phyloP scores from a whole-genome alignment of 164 flowering plant genomes.

The Tetrastigma voinierianum region DNA sequence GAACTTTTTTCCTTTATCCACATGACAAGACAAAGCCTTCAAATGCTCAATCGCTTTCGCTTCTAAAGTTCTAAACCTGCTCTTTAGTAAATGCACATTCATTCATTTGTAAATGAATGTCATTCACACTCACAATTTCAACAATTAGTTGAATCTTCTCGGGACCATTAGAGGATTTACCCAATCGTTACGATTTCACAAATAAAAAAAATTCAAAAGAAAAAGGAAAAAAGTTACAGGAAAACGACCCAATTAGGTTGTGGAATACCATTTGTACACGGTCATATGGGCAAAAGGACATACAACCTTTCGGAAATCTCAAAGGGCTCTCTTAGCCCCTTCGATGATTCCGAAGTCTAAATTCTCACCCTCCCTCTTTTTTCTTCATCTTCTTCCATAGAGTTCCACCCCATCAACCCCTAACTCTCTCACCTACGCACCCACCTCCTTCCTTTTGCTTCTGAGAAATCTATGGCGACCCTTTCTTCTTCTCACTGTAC shows the following conservation, averaged over 20 bases:
- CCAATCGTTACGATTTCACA: too few species aligned
- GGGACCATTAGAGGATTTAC: too few species aligned
- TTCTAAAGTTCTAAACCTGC: too few species aligned
- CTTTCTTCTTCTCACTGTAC: constrained; percentile 29
- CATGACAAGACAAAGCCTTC: too few species aligned
- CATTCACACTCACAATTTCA: too few species aligned
- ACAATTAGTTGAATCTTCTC: too few species aligned
- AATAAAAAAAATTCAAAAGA: too few species aligned
- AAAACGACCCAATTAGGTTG: neutral
- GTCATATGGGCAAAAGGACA: constrained; percentile 1
- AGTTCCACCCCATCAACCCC: neutral
- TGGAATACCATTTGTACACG: neutral
- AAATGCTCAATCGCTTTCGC: too few species aligned
- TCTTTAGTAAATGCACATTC: too few species aligned
- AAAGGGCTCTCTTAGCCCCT: constrained; percentile 30
- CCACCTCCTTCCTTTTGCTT: neutral
- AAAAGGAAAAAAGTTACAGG: neutral
- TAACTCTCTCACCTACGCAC: neutral
- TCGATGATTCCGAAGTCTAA: constrained; percentile 35
- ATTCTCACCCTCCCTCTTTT: constrained; percentile 5
- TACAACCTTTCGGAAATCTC: constrained; percentile 54
- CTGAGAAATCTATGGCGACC: constrained; percentile 19
- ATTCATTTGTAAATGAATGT: too few species aligned
- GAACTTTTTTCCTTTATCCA: too few species aligned
- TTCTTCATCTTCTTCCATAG: too few species aligned